Evolutionary conservation across 805 yeast genomes (phyloP).

Genomic region (Suhomyces vadensis): DNA sequence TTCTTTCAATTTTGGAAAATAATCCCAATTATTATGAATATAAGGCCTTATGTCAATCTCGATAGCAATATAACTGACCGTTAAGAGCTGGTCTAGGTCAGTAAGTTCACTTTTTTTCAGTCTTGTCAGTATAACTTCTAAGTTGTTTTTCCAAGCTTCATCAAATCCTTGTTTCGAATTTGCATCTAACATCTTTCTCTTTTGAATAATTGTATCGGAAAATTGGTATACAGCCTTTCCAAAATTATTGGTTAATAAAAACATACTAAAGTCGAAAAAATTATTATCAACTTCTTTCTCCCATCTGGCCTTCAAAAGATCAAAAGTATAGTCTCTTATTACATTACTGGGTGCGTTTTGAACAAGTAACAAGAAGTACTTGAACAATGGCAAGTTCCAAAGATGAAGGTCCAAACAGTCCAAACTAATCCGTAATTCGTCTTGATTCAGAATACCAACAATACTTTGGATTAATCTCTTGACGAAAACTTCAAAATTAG

Average conservation of each 20-base stretch:
- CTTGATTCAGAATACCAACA: conserved; percentile 26
- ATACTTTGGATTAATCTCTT: conserved; percentile 37
- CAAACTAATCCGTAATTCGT: conserved; percentile 25
- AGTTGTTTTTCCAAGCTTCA: background rate
- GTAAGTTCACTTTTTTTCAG: background rate
- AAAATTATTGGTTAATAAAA: background rate
- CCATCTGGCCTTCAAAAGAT: conserved; percentile 20
- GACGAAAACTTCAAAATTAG: conserved; percentile 27
- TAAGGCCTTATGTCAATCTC: conserved; percentile 19
- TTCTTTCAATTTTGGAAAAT: conserved; percentile 21
- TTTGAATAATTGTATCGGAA: background rate
- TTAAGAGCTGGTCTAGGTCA: conserved; percentile 23
- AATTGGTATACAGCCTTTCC: background rate
- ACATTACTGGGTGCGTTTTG: conserved; percentile 36
- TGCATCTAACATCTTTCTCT: background rate
- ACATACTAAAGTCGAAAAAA: conserved; percentile 6
- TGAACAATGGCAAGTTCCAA: conserved; percentile 35
- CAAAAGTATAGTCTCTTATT: conserved; percentile 27
- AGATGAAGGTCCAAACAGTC: conserved; percentile 18
- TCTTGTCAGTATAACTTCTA: background rate
- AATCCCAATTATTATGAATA: conserved; percentile 20
- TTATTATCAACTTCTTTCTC: conserved; percentile 12
- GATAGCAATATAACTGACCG: conserved; percentile 9
- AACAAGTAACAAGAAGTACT: conserved; percentile 32
- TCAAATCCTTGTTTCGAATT: background rate